Percentiles rank a stretch among this genome's conserved stretches.
Conservation (phyloP, 2,329 filamentous ascomycete species). For the Exophiala sp. region DNA sequence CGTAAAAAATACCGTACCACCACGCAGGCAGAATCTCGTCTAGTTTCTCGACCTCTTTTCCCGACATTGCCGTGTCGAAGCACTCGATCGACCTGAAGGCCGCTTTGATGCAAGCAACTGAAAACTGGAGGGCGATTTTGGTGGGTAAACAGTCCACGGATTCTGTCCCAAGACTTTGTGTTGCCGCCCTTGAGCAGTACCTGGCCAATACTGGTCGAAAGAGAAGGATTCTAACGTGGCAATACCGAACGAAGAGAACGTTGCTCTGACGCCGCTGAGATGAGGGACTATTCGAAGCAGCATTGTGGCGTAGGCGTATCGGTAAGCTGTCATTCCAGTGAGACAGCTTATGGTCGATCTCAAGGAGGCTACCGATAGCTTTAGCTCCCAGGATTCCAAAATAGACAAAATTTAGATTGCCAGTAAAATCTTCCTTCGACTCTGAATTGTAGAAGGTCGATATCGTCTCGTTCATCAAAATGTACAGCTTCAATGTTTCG, state of each 20-base stretch:
- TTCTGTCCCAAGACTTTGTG: background rate
- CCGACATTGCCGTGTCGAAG: constrained; percentile 27
- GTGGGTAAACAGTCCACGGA: constrained; percentile 4
- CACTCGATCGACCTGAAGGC: constrained; percentile 35
- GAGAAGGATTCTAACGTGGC: constrained; percentile 15
- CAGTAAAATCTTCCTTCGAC: background rate
- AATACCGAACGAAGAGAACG: constrained; percentile 10
- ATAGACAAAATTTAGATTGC: constrained; percentile 2
- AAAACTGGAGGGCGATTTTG: constrained; percentile 27
- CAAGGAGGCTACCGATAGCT: constrained; percentile 8
- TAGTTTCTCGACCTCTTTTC: constrained; percentile 3
- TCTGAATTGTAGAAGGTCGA: constrained; percentile 10
- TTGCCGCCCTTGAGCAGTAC: constrained; percentile 5
- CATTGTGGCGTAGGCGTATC: background rate
- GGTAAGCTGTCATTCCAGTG: constrained; percentile 8
- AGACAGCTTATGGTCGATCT: constrained; percentile 13
- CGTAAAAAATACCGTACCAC: constrained; percentile 39
- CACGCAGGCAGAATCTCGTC: constrained; percentile 36
- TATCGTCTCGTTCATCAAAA: constrained; percentile 14
- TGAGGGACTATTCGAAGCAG: background rate
- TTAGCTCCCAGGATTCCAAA: constrained; percentile 9
- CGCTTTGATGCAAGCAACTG: constrained; percentile 35
- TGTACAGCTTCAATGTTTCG: constrained; percentile 13
- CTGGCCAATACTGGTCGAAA: constrained; percentile 16
- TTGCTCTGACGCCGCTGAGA: constrained; percentile 10